Base-by-base conservation (phyloP, 192 early-diverging fungal genomes). In the Mortierella alpina region DNA sequence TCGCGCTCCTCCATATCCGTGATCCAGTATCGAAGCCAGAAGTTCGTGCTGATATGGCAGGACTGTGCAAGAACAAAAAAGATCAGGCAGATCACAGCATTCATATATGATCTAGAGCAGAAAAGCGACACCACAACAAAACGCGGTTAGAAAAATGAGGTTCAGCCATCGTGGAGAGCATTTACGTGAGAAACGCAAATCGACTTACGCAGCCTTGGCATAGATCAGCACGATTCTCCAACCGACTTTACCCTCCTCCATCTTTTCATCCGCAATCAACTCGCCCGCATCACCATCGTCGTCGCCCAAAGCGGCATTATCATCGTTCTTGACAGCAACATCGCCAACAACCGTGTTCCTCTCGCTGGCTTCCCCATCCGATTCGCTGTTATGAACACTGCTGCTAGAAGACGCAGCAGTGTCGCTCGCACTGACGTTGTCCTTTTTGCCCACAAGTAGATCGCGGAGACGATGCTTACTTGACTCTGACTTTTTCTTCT, bases 211-310 rank as follows among this genome's bases (percentile, higher is more conserved):
- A 5, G 94, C 90, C 63, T 90, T 84, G 47, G 89, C 87, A 76
- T 98, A 98, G 2, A 89, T 86, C 45, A 70, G 58, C 76, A 96
- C 95, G 0, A 95, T 92, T 11, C 69, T 61, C 88, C 89, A 92
- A 41, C 90, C 88, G 23, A 98, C 95, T 18, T 85, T 88, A 23
- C 96, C 96, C 57, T 90, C 87, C 11, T 91, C 91, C 64, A 89
- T 92, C 65, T 92, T 88, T 83, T 98, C 97, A 45, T 91, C 89
- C 6, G 87, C 85, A 82, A 95, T 95, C 42, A 96, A 71, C 49
- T 76, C 85, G 4, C 83, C 83, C 1, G 68, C 66, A 20, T 66
- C 63, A 46, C 50, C 49, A 8, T 55, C 51, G 11, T 53, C 61
- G 2, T 57, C 47, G 12, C 64, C 59, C 56, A 22, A 17, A 42